Conservation (phyloP, 2,329 filamentous ascomycete species). For the Arthrobotrys pseudoclavata region DNA sequence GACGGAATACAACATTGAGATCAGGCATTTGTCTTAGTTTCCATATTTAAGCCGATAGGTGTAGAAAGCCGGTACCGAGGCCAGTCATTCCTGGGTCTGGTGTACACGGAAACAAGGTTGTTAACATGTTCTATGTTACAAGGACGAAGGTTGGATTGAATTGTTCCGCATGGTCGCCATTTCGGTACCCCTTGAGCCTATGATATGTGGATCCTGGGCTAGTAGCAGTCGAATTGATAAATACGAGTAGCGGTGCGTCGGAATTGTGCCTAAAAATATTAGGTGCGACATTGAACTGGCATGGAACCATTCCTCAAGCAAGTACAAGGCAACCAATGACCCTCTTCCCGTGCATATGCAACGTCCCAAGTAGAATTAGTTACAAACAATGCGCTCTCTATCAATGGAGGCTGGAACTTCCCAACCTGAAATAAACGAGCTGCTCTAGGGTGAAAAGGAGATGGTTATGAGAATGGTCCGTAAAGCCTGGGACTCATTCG, state of each 20-base stretch:
- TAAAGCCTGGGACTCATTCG: not conserved
- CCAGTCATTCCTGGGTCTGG: not conserved
- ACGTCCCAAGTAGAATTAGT: constrained; percentile 6
- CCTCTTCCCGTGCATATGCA: not conserved
- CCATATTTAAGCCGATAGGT: not conserved
- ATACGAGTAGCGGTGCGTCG: not conserved
- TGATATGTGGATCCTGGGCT: not conserved
- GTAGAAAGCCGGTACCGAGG: not conserved
- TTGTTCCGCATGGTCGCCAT: not conserved
- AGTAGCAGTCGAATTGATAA: not conserved
- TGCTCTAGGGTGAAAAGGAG: not conserved
- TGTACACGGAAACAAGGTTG: not conserved
- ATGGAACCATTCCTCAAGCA: not conserved
- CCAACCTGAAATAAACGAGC: constrained; percentile 3
- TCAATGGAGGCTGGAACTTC: not conserved
- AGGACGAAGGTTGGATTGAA: not conserved
- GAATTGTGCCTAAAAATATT: not conserved
- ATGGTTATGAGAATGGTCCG: not conserved
- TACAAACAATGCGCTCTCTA: not conserved
- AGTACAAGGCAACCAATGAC: not conserved
- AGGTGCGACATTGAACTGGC: not conserved
- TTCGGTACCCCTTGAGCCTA: not conserved
- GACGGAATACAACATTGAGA: not conserved
- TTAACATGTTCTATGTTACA: not conserved
- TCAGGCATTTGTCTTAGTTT: not conserved